Base-by-base conservation (phyloP, 495 filamentous ascomycete species). In the Daldinia grandis region DNA sequence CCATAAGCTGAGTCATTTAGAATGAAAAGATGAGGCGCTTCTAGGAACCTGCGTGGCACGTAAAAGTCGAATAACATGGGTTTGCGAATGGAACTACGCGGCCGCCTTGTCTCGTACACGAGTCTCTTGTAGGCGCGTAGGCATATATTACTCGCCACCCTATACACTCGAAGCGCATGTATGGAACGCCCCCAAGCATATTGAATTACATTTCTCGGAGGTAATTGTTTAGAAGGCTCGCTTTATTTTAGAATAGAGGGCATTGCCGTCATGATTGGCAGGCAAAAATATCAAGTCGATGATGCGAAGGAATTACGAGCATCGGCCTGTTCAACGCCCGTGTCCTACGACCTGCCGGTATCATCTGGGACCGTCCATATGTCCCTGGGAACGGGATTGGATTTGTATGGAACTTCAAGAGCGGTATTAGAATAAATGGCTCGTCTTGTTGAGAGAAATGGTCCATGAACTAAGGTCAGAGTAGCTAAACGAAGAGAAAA, bases 1-100 rank as follows among this genome's bases (percentile, higher is more conserved):
- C 21, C 40, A 66, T 66, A 71, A 71, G 68, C 68, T 66, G 62
- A 71, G 57, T 71, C 68, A 71, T 44, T 70, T 6, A 53, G 2
- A 44, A 38, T 53, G 19, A 65, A 57, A 28, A 42, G 37, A 38
- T 38, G 58, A 71, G 68, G 57, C 40, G 33, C n/a, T 35, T 38
- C 27, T 38, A 50, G 17, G 56, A 25, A 37, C n/a, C 3, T 57
- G 15, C 38, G 24, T 50, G 51, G n/a, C 55, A 47, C 37, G 35
- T 27, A 28, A 2, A 58, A 38, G 38, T 49, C 28, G 14, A 61
- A 24, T 9, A 47, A 28, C 47, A 17, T 64, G 56, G 57, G 38
- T 53, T 53, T 38, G 31, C 9, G 49, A 61, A 50, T 28, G 59
- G 21, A 65, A 40, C 6, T 49, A 15, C 33, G 27, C 28, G 56